Evolutionary conservation across 441 rosid species (phyloP).

Genomic region (Corymbia citriodora): DNA sequence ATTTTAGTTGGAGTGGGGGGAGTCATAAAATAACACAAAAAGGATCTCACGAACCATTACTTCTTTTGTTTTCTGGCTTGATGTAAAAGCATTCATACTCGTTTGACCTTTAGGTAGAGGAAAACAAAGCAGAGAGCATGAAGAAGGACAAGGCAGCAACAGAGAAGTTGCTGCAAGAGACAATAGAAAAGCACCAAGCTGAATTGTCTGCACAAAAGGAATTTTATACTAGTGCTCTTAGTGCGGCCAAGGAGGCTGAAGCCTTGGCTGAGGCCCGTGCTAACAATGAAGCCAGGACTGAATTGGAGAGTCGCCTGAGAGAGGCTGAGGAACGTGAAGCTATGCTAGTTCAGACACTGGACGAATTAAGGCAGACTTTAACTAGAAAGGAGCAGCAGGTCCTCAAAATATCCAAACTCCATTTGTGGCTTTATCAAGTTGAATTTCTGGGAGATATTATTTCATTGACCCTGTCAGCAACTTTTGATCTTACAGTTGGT

Average conservation of each 20-base stretch:
- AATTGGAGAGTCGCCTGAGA: conserved; percentile 75
- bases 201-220: conserved; percentile 85
- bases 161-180: conserved; percentile 91
- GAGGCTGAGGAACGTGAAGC: conserved; percentile 93
- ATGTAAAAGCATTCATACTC: neutral
- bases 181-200: conserved; percentile 89
- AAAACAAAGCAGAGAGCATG: conserved; percentile 89
- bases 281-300: conserved; percentile 85
- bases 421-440: conserved; percentile 4
- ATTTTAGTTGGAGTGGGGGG: neutral
- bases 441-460: neutral
- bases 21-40: neutral
- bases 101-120: conserved; percentile 63
- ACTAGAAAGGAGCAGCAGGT: conserved; percentile 98
- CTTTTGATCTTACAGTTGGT: conserved; percentile 49
- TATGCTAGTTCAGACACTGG: conserved; percentile 91
- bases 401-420: conserved; percentile 8
- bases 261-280: conserved; percentile 89
- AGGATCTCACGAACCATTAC: neutral
- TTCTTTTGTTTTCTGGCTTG: neutral
- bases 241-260: conserved; percentile 97
- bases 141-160: conserved; percentile 92
- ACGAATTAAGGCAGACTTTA: conserved; percentile 90
- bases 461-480: conserved; percentile 3
- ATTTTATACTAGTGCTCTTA: conserved; percentile 78